phyloP scores from a whole-genome alignment of 306 rosid species.

The Astragalus membranaceus region DNA sequence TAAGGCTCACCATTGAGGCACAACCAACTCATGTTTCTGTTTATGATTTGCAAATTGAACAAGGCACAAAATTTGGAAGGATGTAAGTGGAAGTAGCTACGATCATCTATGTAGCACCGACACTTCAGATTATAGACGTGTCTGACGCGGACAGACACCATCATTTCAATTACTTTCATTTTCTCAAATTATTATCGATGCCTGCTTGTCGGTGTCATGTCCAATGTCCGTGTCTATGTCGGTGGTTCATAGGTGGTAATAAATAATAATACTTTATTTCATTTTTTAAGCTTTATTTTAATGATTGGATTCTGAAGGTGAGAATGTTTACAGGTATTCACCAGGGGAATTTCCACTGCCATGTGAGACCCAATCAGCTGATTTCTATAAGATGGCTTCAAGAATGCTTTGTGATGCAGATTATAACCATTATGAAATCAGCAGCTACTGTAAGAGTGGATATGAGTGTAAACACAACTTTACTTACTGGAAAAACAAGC shows the following conservation, averaged over 20 bases:
- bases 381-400: slow-evolving; percentile 80
- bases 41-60: slow-evolving; percentile 86
- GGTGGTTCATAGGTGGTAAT: no score
- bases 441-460: slow-evolving; percentile 81
- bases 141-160: no score
- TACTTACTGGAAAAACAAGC: slow-evolving; percentile 82
- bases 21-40: slow-evolving; percentile 79
- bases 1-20: slow-evolving; percentile 61
- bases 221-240: no score
- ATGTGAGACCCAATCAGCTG: slow-evolving; percentile 72
- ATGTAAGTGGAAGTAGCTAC: slow-evolving; percentile 41
- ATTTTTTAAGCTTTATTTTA: background rate
- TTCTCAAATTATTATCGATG: no score
- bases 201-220: no score
- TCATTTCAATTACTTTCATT: no score
- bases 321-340: slow-evolving; percentile 51
- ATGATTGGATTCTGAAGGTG: slow-evolving; percentile 20
- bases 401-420: slow-evolving; percentile 49
- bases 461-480: slow-evolving; percentile 84
- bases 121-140: no score
- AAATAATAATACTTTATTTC: background rate
- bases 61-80: slow-evolving; percentile 75
- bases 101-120: no score
- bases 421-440: slow-evolving; percentile 79
- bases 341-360: slow-evolving; percentile 92